These are phyloP conservation scores for Pouteria glomerata DNA, from an alignment of 148 eudicot species.

Conservation along the genomic window DNA sequence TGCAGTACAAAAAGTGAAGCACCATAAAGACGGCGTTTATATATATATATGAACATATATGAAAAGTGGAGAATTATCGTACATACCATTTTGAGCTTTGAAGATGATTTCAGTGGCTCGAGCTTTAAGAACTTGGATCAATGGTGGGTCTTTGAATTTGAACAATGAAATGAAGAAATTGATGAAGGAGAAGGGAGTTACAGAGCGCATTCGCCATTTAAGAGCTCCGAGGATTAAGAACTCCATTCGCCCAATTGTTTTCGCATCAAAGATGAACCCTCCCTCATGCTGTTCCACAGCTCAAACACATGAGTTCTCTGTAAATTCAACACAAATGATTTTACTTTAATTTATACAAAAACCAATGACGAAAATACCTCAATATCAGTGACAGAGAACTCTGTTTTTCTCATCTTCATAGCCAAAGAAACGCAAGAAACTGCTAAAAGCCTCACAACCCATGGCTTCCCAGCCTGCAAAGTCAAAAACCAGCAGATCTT, in stretches of 20 bases:
- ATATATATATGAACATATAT: not conserved
- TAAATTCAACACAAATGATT: not conserved
- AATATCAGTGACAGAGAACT: slow-evolving; percentile 27
- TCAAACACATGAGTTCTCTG: not conserved
- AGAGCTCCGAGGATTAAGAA: slow-evolving; percentile 44
- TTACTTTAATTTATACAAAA: not conserved
- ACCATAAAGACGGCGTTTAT: not conserved
- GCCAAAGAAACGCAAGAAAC: slow-evolving; percentile 45
- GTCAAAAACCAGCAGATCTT: not conserved
- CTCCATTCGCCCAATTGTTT: slow-evolving; percentile 46
- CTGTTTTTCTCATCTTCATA: slow-evolving; percentile 42
- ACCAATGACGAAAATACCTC: slow-evolving; percentile 28
- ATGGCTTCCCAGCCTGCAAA: slow-evolving; percentile 33
- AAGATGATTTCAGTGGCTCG: slow-evolving; percentile 50
- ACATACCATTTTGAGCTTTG: slow-evolving; percentile 42
- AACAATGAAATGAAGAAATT: slow-evolving; percentile 40
- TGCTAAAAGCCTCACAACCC: slow-evolving; percentile 41
- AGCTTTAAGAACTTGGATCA: slow-evolving; percentile 26
- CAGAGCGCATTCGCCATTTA: slow-evolving; percentile 57
- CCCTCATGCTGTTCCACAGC: slow-evolving; percentile 24
- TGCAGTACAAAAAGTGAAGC: slow-evolving; percentile 3
- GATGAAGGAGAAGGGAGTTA: slow-evolving; percentile 51
- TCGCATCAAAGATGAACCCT: slow-evolving; percentile 31
- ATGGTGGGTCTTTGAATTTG: slow-evolving; percentile 31
- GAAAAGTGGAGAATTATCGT: too few species aligned